Percentiles rank a stretch among this genome's conserved stretches.
Evolutionary conservation across 441 rosid genomes (phyloP).

Genomic region (Monsonia emarginata): DNA sequence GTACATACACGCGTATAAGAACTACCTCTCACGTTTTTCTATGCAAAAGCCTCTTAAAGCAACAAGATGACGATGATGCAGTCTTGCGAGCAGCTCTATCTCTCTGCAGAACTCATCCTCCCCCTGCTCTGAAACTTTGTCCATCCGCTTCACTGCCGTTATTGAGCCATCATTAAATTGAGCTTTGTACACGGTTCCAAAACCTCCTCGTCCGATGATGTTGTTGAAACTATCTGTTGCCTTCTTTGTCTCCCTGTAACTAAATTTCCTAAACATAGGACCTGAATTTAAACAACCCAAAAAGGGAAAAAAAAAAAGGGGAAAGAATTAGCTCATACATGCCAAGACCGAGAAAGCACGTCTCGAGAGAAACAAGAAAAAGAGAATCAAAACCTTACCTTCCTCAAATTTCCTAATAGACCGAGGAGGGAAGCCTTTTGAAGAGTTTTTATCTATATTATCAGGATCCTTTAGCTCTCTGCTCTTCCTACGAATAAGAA

Average conservation of each 20-base stretch:
- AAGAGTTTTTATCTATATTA: constrained; percentile 35
- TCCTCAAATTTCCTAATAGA: constrained; percentile 57
- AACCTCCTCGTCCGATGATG: constrained; percentile 77
- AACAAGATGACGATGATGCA: constrained; percentile 94
- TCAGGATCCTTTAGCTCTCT: constrained; percentile 54
- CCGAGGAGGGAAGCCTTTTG: constrained; percentile 42
- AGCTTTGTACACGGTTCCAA: constrained; percentile 83
- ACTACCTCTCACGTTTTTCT: constrained; percentile 63
- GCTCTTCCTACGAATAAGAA: constrained; percentile 64
- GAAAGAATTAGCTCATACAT: background rate
- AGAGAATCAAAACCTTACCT: constrained; percentile 30
- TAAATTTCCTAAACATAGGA: constrained; percentile 56
- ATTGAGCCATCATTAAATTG: constrained; percentile 52
- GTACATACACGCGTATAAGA: constrained; percentile 2
- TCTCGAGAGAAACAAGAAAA: background rate
- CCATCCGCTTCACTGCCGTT: constrained; percentile 69
- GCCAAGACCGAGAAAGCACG: constrained; percentile 4
- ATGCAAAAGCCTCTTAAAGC: constrained; percentile 80
- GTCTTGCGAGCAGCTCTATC: constrained; percentile 80
- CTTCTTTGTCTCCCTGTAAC: constrained; percentile 66
- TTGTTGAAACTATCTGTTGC: constrained; percentile 58
- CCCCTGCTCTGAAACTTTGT: constrained; percentile 61
- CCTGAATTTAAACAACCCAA: constrained; percentile 33
- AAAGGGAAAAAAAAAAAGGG: background rate
- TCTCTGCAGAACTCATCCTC: constrained; percentile 77